Evolutionary conservation across 2,329 filamentous ascomycete species (phyloP), one percentile per base, ranked within the genome.

Genomic region (Neospermospora avenae): DNA sequence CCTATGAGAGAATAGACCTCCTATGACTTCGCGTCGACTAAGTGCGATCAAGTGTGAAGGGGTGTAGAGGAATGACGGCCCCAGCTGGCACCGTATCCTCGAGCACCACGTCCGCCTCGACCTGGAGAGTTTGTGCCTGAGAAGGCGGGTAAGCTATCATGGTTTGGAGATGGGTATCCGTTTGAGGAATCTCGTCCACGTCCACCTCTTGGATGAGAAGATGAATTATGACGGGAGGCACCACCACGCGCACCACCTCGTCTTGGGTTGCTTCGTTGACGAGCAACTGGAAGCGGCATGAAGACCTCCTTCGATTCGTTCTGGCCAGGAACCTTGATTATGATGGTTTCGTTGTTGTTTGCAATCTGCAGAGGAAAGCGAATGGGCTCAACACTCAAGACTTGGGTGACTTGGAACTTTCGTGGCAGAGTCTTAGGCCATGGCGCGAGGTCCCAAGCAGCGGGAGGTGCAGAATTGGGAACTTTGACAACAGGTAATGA

Each of bases 401-500:
- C 72, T 45, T 83, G 69, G 8, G 71, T 61, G 7, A 84, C 72
- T 31, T 77, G 69, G 42, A 85, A 79, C 64, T 77, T 80, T 62
- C 77, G 78, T 0, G 80, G 82, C 13, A 86, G 74, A 1, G 81
- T 77, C 69, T 84, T 86, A 37, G 77, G 76, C 53, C 81, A 76
- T 13, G 78, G 71, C 6, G 82, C 83, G 14, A 85, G 81, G 58
- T 81, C 78, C 86, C 87, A 90, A 16, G 85, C 82, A 37, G 81
- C 80, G 37, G 84, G 80, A 1, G 87, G 86, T 4, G 81, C 80
- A 59, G 80, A 81, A 49, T 80, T 78, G 7, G 89, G 89, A n/a
- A 92, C 76, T 57, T 82, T 83, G 24, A 92, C 84, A 22, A 83
- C 80, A 0, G 89, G 89, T n/a, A 91, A 75, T 7, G 89, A 92